phyloP scores from a whole-genome alignment of 805 yeast species.

The Nakazawaea wyomingensis region DNA sequence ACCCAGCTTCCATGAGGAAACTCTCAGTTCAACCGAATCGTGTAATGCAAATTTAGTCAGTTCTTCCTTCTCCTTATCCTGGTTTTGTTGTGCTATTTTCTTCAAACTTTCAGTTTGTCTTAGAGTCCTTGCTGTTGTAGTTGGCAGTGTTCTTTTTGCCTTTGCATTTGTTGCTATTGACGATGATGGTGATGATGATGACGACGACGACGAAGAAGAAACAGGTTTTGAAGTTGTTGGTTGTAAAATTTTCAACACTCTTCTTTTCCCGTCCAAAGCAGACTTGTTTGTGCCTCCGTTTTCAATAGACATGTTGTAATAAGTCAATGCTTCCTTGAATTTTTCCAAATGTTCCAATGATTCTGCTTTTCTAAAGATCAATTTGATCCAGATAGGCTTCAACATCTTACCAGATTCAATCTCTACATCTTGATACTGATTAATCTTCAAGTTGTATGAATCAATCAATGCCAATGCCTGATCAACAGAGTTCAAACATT shows the following conservation, averaged over 20 bases:
- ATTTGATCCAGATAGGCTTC: conserved; percentile 69
- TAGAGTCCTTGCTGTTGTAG: too few relatives aligned
- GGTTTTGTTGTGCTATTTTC: conserved; percentile 43
- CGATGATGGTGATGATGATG: too few relatives aligned
- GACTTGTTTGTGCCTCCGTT: conserved; percentile 62
- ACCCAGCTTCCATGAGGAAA: conserved; percentile 63
- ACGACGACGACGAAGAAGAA: conserved; percentile 10
- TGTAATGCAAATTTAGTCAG: conserved; percentile 54
- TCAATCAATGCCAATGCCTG: conserved; percentile 40
- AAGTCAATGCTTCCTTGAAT: conserved; percentile 53
- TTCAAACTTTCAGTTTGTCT: conserved; percentile 35
- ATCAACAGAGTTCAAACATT: conserved; percentile 41
- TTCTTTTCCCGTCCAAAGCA: conserved; percentile 73
- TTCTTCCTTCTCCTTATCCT: conserved; percentile 33
- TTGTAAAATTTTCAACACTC: conserved; percentile 63
- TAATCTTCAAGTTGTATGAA: conserved; percentile 23
- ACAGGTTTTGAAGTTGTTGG: conserved; percentile 34
- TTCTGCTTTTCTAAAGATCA: conserved; percentile 71
- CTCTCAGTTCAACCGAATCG: conserved; percentile 52
- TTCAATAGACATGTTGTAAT: conserved; percentile 59
- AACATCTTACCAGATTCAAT: conserved; percentile 48
- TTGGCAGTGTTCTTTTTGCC: too few relatives aligned
- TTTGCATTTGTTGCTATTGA: too few relatives aligned
- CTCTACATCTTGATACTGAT: conserved; percentile 27
- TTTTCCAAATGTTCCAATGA: conserved; percentile 76